These are phyloP conservation scores for Niebla homalea DNA, from an alignment of 495 filamentous ascomycete species.

Conservation along the genomic window DNA sequence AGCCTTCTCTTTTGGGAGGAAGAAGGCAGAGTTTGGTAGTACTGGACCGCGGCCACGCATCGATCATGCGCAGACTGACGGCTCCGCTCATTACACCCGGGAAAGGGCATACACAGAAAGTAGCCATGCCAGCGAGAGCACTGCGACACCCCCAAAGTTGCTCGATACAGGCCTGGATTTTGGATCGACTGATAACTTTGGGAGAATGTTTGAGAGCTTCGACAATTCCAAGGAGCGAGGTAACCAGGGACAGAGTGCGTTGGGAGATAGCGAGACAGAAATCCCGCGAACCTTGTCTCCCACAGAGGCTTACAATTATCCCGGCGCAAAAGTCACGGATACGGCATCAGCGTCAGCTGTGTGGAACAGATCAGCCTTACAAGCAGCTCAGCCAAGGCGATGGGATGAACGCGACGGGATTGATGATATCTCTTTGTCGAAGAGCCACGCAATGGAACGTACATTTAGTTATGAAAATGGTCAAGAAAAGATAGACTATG, in stretches of 20 bases:
- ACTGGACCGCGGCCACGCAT: constrained; percentile 21
- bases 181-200: constrained; percentile 43
- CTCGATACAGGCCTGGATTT: constrained; percentile 44
- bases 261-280: neutral
- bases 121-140: constrained; percentile 39
- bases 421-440: neutral
- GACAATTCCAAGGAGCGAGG: constrained; percentile 46
- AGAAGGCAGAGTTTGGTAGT: constrained; percentile 29
- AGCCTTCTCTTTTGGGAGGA: constrained; percentile 63
- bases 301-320: neutral
- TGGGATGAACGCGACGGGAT: neutral
- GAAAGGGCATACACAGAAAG: constrained; percentile 41
- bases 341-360: neutral
- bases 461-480: constrained; percentile 1
- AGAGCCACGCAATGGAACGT: neutral
- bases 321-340: neutral
- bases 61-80: constrained; percentile 17
- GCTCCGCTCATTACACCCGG: constrained; percentile 27
- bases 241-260: constrained; percentile 34
- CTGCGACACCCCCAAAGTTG: constrained; percentile 56
- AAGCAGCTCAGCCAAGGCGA: too few species aligned
- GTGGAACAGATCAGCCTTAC: neutral
- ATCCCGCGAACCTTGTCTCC: neutral
- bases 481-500: neutral
- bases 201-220: constrained; percentile 51